Conservation (phyloP, 768 basidiomycete species). For the Clathrus columnatus region DNA sequence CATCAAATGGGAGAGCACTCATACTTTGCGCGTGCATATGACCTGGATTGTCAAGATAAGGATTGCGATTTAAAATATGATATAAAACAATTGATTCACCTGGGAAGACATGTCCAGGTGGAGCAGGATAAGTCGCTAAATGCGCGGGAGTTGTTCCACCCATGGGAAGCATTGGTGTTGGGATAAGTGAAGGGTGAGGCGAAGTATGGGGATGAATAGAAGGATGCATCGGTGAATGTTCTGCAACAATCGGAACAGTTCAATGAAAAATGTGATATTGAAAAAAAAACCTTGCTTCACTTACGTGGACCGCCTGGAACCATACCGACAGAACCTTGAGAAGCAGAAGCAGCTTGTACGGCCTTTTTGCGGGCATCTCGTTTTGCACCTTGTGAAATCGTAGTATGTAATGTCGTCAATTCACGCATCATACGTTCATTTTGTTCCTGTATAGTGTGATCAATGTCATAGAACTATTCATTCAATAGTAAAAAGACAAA, state of each 20-base stretch:
- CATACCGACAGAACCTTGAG: constrained; percentile 5
- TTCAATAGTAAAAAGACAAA: constrained; percentile 7
- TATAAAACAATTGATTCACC: neutral
- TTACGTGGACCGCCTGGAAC: neutral
- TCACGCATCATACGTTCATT: constrained; percentile 92
- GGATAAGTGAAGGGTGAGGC: constrained; percentile 21
- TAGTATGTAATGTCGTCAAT: constrained; percentile 73
- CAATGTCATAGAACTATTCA: neutral
- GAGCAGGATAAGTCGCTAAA: neutral
- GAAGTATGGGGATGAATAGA: constrained; percentile 28
- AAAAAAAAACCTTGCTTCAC: neutral
- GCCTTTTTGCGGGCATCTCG: constrained; percentile 12
- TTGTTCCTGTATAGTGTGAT: constrained; percentile 34
- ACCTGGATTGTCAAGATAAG: constrained; percentile 1
- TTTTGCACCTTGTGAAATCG: constrained; percentile 50
- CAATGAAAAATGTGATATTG: neutral
- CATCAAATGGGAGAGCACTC: constrained; percentile 22
- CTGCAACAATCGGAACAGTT: neutral
- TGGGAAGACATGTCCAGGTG: neutral
- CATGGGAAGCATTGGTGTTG: constrained; percentile 15
- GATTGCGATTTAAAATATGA: neutral
- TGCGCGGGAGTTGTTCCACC: constrained; percentile 1
- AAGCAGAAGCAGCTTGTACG: neutral
- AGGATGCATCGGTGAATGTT: constrained; percentile 14
- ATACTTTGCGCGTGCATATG: constrained; percentile 29